Percentiles rank a stretch among this genome's conserved stretches.
phyloP scores from a whole-genome alignment of 805 yeast species.

The Monosporozyma siamensis region DNA sequence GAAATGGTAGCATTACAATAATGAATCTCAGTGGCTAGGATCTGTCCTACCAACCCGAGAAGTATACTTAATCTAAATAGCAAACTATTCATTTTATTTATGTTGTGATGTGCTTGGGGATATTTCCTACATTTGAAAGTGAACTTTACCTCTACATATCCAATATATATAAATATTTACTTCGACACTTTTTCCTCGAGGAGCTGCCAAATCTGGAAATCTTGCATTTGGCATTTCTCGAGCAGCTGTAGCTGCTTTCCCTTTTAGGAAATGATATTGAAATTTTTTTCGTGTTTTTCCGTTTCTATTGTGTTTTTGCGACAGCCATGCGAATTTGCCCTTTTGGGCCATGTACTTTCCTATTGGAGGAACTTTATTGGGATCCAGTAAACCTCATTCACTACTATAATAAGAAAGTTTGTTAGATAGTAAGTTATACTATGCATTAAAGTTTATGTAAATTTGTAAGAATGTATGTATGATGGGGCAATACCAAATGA shows the following conservation, averaged over 20 bases:
- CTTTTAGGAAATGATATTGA: neutral
- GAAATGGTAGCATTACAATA: slow-evolving; percentile 43
- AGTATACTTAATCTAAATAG: neutral
- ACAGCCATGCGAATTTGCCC: neutral
- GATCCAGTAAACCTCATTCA: too few relatives aligned
- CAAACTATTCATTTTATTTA: neutral
- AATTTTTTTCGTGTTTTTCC: neutral
- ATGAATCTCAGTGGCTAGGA: slow-evolving; percentile 7
- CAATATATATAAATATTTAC: too few relatives aligned
- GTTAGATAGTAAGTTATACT: too few relatives aligned
- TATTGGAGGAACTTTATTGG: too few relatives aligned
- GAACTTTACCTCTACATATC: too few relatives aligned
- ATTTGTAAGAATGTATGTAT: neutral
- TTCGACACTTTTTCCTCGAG: too few relatives aligned
- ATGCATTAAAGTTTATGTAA: too few relatives aligned
- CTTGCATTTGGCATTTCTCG: neutral
- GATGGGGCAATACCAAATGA: neutral
- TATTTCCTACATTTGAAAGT: too few relatives aligned
- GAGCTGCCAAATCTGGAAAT: too few relatives aligned
- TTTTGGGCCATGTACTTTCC: neutral
- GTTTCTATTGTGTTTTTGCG: neutral
- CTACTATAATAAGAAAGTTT: too few relatives aligned
- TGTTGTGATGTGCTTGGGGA: too few relatives aligned
- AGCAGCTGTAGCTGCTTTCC: neutral
- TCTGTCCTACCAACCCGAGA: neutral